Conservation (phyloP, 139 green algal genomes). For the Chlorella sp. region DNA sequence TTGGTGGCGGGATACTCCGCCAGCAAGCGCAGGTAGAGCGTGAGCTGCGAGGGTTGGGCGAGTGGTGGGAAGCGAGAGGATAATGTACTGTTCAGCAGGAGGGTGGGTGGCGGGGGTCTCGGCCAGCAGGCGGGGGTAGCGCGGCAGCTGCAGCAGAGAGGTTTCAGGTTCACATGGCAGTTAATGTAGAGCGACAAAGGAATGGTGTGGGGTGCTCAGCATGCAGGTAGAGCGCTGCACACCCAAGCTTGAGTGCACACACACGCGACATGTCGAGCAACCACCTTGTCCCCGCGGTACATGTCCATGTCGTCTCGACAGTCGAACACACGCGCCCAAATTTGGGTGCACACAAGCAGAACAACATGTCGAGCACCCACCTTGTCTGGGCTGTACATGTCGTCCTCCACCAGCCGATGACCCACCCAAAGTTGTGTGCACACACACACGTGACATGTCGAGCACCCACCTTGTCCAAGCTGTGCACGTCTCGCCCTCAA, state of each 20-base stretch:
- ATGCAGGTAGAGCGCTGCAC: too few species aligned
- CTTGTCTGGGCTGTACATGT: conserved; percentile 44
- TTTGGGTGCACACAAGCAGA: neutral
- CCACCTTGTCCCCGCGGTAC: neutral
- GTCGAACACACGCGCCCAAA: neutral
- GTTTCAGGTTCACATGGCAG: neutral
- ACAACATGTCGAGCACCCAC: neutral
- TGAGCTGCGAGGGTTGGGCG: neutral
- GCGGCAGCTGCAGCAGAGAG: neutral
- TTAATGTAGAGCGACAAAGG: too few species aligned
- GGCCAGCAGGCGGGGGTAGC: neutral
- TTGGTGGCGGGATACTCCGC: conserved; percentile 56
- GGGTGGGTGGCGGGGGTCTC: neutral
- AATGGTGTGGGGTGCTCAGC: too few species aligned
- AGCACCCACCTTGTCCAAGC: neutral
- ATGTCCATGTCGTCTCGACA: neutral
- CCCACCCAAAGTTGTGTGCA: too few species aligned
- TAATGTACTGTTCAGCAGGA: neutral
- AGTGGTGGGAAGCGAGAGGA: neutral
- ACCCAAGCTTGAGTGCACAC: too few species aligned
- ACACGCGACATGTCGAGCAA: too few species aligned
- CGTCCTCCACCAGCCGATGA: conserved; percentile 69
- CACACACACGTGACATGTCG: too few species aligned
- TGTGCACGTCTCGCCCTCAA: neutral
- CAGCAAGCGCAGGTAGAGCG: conserved; percentile 23